Base-by-base conservation (phyloP, 2,329 filamentous ascomycete genomes). In the Westerdykella aurantiaca region DNA sequence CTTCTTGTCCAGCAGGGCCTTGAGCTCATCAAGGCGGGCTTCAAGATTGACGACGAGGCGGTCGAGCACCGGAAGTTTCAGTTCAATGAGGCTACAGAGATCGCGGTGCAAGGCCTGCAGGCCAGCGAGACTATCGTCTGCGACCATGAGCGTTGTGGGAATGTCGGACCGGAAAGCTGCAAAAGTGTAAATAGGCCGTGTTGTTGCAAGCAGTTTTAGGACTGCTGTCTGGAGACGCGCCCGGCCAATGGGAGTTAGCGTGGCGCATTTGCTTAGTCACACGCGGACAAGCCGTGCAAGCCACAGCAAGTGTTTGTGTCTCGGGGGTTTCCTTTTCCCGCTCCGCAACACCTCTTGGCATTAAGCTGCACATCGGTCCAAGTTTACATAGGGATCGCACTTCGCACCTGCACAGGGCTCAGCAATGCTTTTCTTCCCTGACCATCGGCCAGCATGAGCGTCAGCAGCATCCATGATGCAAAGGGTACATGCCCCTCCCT, bases 31-130 rank as follows among this genome's bases (percentile, higher is more conserved):
- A 39, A 83, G 74, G 55, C 85, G 79, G 40, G 72, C 71, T 57
- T 86, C 82, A 38, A 97, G 75, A 62, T 80, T 77, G 40, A 71
- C 61, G 56, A 81, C 78, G 45, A 85, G 75, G 52, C 88, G 81
- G 49, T 91, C 83, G 33, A 87, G 71, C 49, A 83, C 81, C 25
- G 83, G 77, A 41, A 88, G 69, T 22, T 84, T 80, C 44, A 81
- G 80, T 59, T 93, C 83, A 51, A 81, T 80, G 56, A 93, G 77
- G 45, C 85, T 82, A 55, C 85, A 74, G 49, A 98, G 81, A 71
- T 95, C 89, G 66, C 86, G 81, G 68, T 95, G 87, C 57, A 98
- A 81, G 67, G 81, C 83, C 72, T 90, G 83, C 60, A 97, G 81
- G 69, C 82, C 80, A 62, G 84, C 83, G 62, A 94, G 77, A 61